Evolutionary conservation across 2,329 filamentous ascomycete genomes (phyloP).

Genomic region (Colletotrichum destructivum): DNA sequence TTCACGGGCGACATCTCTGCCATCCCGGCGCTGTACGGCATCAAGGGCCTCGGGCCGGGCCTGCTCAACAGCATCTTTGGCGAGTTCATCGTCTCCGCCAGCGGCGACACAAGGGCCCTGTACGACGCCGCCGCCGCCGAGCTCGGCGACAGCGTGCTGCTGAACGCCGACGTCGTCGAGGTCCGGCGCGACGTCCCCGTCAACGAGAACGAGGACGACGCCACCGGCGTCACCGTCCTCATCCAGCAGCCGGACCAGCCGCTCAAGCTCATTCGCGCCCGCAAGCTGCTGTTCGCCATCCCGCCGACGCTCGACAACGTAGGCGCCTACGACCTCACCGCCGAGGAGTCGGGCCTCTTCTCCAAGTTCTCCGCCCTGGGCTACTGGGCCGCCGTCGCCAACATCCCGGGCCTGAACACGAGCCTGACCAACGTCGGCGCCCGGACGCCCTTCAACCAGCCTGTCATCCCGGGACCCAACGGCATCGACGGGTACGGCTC

Average conservation of each 20-base stretch:
- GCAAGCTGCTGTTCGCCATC: slow-evolving; percentile 54
- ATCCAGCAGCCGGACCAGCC: slow-evolving; percentile 24
- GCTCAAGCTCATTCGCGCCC: slow-evolving; percentile 27
- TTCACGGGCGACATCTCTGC: slow-evolving; percentile 58
- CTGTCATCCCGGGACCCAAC: slow-evolving; percentile 43
- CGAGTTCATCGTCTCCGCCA: slow-evolving; percentile 46
- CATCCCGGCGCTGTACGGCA: slow-evolving; percentile 56
- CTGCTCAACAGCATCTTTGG: slow-evolving; percentile 42
- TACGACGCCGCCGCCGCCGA: slow-evolving; percentile 48
- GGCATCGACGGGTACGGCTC: slow-evolving; percentile 35
- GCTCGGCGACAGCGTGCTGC: slow-evolving; percentile 49
- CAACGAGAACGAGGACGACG: slow-evolving; percentile 7
- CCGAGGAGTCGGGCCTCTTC: slow-evolving; percentile 51
- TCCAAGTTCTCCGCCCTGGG: slow-evolving; percentile 51
- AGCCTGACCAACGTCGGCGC: slow-evolving; percentile 45
- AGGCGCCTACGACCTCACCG: slow-evolving; percentile 50
- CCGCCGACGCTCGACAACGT: slow-evolving; percentile 53
- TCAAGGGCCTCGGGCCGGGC: slow-evolving; percentile 51
- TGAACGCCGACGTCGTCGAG: slow-evolving; percentile 44
- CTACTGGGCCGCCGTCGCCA: slow-evolving; percentile 52
- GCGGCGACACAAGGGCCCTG: slow-evolving; percentile 46
- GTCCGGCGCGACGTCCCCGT: slow-evolving; percentile 45
- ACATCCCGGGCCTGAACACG: slow-evolving; percentile 47
- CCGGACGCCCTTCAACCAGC: slow-evolving; percentile 38
- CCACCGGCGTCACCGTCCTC: slow-evolving; percentile 47